Conservation (phyloP, 371 early-diverging fungal genomes). For the Actinomortierella wolfii region DNA sequence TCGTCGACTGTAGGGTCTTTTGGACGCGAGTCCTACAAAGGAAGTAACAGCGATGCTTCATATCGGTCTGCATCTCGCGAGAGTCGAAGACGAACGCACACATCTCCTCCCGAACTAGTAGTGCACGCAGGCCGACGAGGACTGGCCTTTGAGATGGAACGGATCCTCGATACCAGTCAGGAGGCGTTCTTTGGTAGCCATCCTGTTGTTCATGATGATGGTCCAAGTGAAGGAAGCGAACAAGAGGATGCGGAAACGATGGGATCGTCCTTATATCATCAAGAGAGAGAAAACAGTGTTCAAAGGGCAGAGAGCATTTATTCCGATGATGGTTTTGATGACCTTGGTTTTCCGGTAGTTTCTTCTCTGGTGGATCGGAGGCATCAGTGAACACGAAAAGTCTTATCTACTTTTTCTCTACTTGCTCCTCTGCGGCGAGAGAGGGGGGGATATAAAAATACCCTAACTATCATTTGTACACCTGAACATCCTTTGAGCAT, state of each 20-base stretch:
- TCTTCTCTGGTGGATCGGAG: too few species aligned
- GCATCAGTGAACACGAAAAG: too few species aligned
- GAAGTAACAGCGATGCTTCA: too few species aligned
- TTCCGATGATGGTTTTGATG: constrained; percentile 23
- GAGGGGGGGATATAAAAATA: too few species aligned
- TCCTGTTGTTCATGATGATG: background rate
- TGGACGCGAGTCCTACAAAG: too few species aligned
- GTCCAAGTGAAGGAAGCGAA: background rate
- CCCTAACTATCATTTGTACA: too few species aligned
- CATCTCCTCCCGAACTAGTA: constrained; percentile 10
- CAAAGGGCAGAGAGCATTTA: background rate
- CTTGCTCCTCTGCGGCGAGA: too few species aligned
- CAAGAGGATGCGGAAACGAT: background rate
- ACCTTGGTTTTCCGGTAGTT: constrained; percentile 34
- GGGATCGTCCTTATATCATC: constrained; percentile 6
- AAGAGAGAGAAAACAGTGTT: background rate
- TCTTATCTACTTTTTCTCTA: too few species aligned
- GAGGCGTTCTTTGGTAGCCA: constrained; percentile 20
- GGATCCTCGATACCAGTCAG: constrained; percentile 7
- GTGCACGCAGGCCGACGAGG: constrained; percentile 18
- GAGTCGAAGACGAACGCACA: background rate
- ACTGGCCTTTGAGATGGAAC: constrained; percentile 23
- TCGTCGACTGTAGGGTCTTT: too few species aligned
- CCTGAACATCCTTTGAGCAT: too few species aligned
- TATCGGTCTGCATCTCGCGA: too few species aligned